Evolutionary conservation across 2,329 filamentous ascomycete species (phyloP).

Genomic region (Trichophyton benhamiae): DNA sequence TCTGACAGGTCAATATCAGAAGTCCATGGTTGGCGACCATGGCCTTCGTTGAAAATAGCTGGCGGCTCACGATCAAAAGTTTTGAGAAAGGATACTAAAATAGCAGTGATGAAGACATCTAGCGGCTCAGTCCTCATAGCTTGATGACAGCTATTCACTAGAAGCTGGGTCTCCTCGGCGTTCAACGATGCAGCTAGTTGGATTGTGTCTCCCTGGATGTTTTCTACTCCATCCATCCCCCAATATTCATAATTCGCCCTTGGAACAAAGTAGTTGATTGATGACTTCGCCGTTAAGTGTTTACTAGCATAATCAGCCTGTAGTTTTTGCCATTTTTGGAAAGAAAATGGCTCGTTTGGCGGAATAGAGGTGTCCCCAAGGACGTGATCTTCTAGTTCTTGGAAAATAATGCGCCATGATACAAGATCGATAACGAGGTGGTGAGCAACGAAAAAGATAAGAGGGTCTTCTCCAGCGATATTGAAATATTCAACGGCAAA

Average conservation of each 20-base stretch:
- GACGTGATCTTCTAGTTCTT: conserved; percentile 12
- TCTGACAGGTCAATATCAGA: conserved; percentile 33
- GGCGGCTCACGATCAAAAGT: conserved; percentile 33
- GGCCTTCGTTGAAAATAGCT: conserved; percentile 38
- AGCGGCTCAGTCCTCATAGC: conserved; percentile 25
- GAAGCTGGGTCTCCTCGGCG: conserved; percentile 22
- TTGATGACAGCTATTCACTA: conserved; percentile 20
- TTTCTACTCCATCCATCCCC: conserved; percentile 23
- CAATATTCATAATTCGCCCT: conserved; percentile 24
- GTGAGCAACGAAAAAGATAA: conserved; percentile 10
- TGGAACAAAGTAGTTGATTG: conserved; percentile 19
- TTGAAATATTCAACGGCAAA: conserved; percentile 4
- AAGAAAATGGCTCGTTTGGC: conserved; percentile 22
- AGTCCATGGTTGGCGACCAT: conserved; percentile 37
- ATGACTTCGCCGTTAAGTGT: background rate
- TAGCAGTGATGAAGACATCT: conserved; percentile 26
- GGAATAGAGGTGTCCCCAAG: conserved; percentile 18
- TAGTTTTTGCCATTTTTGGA: conserved; percentile 27
- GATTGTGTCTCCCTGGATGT: background rate
- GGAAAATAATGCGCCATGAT: conserved; percentile 15
- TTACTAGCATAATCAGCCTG: conserved; percentile 18
- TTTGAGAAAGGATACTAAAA: conserved; percentile 33
- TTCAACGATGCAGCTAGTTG: conserved; percentile 16
- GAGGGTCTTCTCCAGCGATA: background rate
- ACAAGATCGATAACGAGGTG: conserved; percentile 15